phyloP scores from a whole-genome alignment of 129 eudicot genomes.

The Dittrichia graveolens region DNA sequence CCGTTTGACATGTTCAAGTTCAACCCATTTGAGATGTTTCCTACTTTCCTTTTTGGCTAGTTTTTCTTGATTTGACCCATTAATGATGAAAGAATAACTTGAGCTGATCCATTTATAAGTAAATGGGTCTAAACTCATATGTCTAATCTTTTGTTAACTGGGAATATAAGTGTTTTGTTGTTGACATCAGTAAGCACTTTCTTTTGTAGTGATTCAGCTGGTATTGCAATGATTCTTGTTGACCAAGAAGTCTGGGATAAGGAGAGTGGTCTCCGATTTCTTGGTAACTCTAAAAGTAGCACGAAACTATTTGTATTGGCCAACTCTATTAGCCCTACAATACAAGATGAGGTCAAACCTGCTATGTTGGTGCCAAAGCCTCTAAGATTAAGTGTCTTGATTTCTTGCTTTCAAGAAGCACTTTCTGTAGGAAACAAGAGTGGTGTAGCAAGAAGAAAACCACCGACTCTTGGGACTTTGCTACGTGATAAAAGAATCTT shows the following conservation, averaged over 20 bases:
- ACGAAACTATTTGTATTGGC: constrained; percentile 56
- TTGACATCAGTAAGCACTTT: constrained; percentile 17
- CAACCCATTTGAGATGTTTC: constrained; percentile 4
- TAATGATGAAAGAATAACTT: constrained; percentile 5
- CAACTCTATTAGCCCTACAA: constrained; percentile 35
- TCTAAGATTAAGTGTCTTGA: constrained; percentile 56
- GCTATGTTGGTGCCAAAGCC: constrained; percentile 71
- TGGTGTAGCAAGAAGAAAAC: constrained; percentile 40
- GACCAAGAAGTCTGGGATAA: constrained; percentile 70
- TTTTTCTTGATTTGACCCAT: not conserved
- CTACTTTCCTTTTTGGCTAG: not conserved
- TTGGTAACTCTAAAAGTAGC: constrained; percentile 38
- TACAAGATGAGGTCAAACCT: constrained; percentile 44
- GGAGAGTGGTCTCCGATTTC: constrained; percentile 40
- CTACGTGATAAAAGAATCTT: constrained; percentile 58
- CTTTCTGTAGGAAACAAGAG: constrained; percentile 43
- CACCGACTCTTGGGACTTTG: constrained; percentile 51
- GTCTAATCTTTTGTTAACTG: too few relatives aligned
- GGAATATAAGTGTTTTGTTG: not conserved
- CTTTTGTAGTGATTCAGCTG: constrained; percentile 46
- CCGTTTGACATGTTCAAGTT: not conserved
- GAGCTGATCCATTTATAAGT: constrained; percentile 1
- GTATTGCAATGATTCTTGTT: constrained; percentile 59
- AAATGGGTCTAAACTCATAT: not conserved
- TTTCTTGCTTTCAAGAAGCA: constrained; percentile 63